phyloP scores from a whole-genome alignment of 2,329 filamentous ascomycete genomes.

The Talaromyces piceae region DNA sequence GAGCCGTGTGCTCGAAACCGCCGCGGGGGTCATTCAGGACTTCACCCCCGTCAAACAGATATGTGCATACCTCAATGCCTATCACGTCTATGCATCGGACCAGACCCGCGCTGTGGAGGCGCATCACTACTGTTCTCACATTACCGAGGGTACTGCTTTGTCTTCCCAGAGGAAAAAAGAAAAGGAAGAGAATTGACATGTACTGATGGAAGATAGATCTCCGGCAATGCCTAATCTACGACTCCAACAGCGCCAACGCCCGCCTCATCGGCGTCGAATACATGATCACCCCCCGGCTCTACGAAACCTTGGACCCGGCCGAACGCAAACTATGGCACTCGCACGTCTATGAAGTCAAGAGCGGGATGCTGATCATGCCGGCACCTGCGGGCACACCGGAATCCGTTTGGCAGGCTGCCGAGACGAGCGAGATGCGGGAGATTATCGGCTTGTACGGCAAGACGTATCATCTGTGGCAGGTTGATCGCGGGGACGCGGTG shows the following conservation, averaged over 20 bases:
- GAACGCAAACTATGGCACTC: conserved; percentile 76
- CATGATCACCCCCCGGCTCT: conserved; percentile 69
- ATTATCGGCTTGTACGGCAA: conserved; percentile 73
- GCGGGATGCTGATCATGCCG: conserved; percentile 38
- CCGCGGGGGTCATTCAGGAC: conserved; percentile 30
- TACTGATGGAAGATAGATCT: no score
- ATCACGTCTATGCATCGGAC: conserved; percentile 73
- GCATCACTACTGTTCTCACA: conserved; percentile 77
- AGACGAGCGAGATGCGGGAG: conserved; percentile 73
- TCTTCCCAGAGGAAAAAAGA: not conserved
- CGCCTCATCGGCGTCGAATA: conserved; percentile 80
- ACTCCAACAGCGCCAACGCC: conserved; percentile 58
- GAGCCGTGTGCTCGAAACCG: conserved; percentile 31
- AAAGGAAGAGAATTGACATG: not conserved
- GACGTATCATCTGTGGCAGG: conserved; percentile 80
- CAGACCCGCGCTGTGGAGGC: conserved; percentile 63
- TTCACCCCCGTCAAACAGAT: conserved; percentile 67
- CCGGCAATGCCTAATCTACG: conserved; percentile 80
- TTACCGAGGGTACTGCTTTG: conserved; percentile 48
- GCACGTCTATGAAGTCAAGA: conserved; percentile 46
- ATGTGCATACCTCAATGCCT: conserved; percentile 80
- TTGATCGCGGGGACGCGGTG: conserved; percentile 61
- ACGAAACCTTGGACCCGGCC: conserved; percentile 54
- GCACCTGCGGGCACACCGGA: conserved; percentile 37
- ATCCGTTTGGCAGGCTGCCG: conserved; percentile 64